Evolutionary conservation across 2,329 filamentous ascomycete genomes (phyloP), one percentile per base, ranked within the genome.

Genomic region (Gremmenia infestans): DNA sequence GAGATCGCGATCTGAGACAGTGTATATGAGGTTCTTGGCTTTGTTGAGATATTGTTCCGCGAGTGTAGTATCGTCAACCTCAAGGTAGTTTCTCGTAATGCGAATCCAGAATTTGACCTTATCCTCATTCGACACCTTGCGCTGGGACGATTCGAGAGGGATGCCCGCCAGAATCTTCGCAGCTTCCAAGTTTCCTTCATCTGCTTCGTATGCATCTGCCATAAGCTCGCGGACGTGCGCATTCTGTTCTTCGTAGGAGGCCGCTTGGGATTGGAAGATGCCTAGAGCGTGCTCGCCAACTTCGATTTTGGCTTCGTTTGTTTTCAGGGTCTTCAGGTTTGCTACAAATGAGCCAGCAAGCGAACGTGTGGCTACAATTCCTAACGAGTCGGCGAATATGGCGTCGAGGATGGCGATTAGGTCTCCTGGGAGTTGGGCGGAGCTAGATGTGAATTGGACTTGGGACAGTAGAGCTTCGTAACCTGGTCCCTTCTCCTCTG

Each of bases 11-110:
- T 96, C 85, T 32, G 81, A 75, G 35, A 96, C 85, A 60, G 82
- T 86, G 75, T 89, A 85, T 70, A 96, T 91, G 63, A 97, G 80
- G 69, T 94, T 93, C 75, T 97, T 97, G 72, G 96, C 88, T 72
- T 93, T 92, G 79, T 97, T 97, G 67, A 99, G 81, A 70, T 92
- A 96, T 42, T 81, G 83, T 70, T 95, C 91, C 43, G 94, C 94
- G 37, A 82, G 81, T 1, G 87, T 91, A 8, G 90, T 88, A 74
- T 97, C 92, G 70, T 96, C 93, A 48, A 92, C 90, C 75, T 99
- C 93, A 60, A 99, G 82, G 71, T 94, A 95, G 76, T 95, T 88
- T 60, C 94, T 85, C 69, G 95, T 91, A 69, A 99, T 96, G 58
- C 93, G 89, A 64, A 97, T 88, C 90, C 93, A 97, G 53, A 94